Evolutionary conservation across 2,329 filamentous ascomycete species (phyloP).

Genomic region (Colletotrichum paranaense): DNA sequence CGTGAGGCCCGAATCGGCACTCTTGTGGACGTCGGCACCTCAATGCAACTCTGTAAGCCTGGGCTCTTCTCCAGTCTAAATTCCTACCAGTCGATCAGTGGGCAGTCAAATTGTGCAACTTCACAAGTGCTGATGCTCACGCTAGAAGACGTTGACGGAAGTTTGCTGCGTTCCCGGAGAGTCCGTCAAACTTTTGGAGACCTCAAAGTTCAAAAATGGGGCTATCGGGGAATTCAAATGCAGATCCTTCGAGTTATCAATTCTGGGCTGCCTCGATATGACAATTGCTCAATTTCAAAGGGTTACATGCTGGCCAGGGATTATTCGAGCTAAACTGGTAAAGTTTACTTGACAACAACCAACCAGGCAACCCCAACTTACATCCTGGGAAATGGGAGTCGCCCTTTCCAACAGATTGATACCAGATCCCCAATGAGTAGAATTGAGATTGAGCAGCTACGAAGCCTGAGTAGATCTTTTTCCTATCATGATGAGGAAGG

Average conservation of each 20-base stretch:
- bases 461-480: neutral
- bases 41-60: neutral
- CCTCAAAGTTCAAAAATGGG: neutral
- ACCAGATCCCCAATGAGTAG: too few species aligned
- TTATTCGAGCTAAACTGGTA: neutral
- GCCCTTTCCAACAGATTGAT: neutral
- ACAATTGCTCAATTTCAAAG: neutral
- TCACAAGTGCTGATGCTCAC: neutral
- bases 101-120: neutral
- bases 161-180: neutral
- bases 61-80: neutral
- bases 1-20: too few species aligned
- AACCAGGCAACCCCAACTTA: neutral
- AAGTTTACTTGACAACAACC: neutral
- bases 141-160: neutral
- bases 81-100: constrained; percentile 6
- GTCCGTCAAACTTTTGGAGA: neutral
- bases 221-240: constrained; percentile 19
- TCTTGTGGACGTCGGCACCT: neutral
- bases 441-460: too few species aligned
- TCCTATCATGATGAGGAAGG: neutral
- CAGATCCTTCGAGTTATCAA: constrained; percentile 5
- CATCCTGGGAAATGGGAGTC: too few species aligned
- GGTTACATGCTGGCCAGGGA: neutral
- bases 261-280: neutral